These are phyloP conservation scores for Rubus parviflorus DNA, from an alignment of 306 rosid genomes.

Conservation along the genomic window DNA sequence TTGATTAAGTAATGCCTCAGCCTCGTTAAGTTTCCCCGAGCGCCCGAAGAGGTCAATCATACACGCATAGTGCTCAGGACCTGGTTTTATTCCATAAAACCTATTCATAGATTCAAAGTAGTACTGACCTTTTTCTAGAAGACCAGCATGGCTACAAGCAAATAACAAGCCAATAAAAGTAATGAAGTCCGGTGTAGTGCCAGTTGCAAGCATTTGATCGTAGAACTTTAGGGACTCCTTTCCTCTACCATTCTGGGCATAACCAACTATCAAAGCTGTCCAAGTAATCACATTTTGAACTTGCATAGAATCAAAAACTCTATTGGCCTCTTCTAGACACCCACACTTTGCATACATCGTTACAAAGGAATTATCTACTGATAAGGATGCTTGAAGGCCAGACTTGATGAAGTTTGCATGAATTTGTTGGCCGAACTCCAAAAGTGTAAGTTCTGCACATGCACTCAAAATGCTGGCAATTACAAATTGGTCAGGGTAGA, in stretches of 20 bases:
- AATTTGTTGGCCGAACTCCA: conserved; percentile 78
- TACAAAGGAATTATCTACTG: conserved; percentile 76
- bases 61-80: conserved; percentile 79
- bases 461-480: conserved; percentile 78
- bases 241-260: conserved; percentile 88
- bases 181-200: conserved; percentile 71
- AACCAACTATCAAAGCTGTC: conserved; percentile 92
- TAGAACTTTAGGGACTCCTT: conserved; percentile 71
- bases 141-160: conserved; percentile 97
- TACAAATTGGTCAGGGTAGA: conserved; percentile 61
- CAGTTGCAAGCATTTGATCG: conserved; percentile 66
- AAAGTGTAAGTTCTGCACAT: conserved; percentile 71
- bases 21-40: conserved; percentile 65
- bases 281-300: conserved; percentile 65
- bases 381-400: conserved; percentile 53
- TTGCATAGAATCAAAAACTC: conserved; percentile 61
- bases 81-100: conserved; percentile 74
- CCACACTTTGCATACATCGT: conserved; percentile 92
- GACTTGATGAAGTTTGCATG: conserved; percentile 67
- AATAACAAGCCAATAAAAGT: conserved; percentile 84
- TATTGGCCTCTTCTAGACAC: conserved; percentile 71
- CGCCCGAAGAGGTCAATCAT: conserved; percentile 92
- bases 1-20: conserved; percentile 53
- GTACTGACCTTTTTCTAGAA: conserved; percentile 51
- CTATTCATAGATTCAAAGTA: conserved; percentile 66